phyloP scores from a whole-genome alignment of 306 rosid species.

The Prunus persica region Prunus_persica_NCBIv2 NC_034014.1:30301501-30302000 shows the following conservation, averaged over 20 bases:
- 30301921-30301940: conserved; percentile 22
- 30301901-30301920: conserved; percentile 29
- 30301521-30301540: conserved; percentile 23
- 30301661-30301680: conserved; percentile 24
- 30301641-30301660: conserved; percentile 58
- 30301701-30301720: conserved; percentile 49
- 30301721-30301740: conserved; percentile 57
- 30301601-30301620: conserved; percentile 54
- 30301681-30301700: conserved; percentile 51
- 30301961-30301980: conserved; percentile 30
- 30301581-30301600: conserved; percentile 68
- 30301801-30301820: conserved; percentile 23
- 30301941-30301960: conserved; percentile 34
- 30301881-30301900: conserved; percentile 42
- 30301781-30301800: conserved; percentile 15
- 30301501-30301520: not conserved
- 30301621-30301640: conserved; percentile 59
- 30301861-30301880: conserved; percentile 29
- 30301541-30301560: conserved; percentile 42
- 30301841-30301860: conserved; percentile 28
- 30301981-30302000: conserved; percentile 37
- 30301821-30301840: conserved; percentile 20
- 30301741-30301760: conserved; percentile 62
- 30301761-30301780: conserved; percentile 58
- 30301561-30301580: conserved; percentile 61